Evolutionary conservation across 441 rosid species (phyloP).

Genomic region (Corymbia calophylla): DNA sequence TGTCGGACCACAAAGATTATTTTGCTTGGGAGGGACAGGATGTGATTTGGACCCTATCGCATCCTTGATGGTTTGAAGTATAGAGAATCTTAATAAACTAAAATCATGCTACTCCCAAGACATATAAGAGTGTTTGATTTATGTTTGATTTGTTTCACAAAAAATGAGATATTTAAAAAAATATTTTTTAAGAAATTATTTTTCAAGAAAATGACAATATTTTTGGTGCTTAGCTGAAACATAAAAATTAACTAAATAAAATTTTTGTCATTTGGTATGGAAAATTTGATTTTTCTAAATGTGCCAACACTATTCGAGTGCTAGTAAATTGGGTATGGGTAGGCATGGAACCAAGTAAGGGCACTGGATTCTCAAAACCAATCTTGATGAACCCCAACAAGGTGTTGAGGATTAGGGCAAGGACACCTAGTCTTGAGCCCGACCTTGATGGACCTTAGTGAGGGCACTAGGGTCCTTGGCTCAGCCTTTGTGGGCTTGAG

Average conservation of each 20-base stretch:
- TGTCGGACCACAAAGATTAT: background rate
- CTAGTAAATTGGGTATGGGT: background rate
- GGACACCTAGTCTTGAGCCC: background rate
- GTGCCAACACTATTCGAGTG: background rate
- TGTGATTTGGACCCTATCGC: background rate
- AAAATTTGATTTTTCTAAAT: too few relatives aligned
- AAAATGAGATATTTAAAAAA: background rate
- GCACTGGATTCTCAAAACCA: background rate
- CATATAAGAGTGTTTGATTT: too few relatives aligned
- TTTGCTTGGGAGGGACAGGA: background rate
- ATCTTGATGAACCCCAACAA: rapidly evolving
- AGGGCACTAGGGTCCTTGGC: background rate
- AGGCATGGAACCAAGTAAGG: background rate
- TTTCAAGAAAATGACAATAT: background rate
- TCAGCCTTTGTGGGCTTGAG: background rate
- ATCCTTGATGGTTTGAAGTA: background rate
- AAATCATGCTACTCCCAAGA: background rate
- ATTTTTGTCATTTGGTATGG: background rate
- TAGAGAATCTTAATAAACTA: background rate
- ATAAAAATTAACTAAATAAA: too few relatives aligned
- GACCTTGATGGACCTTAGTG: too few relatives aligned
- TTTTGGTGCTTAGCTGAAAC: background rate
- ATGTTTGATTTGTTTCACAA: too few relatives aligned
- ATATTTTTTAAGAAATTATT: too few relatives aligned
- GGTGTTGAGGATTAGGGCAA: background rate